These are phyloP conservation scores for Pichia manshurica DNA, from an alignment of 805 yeast species.

Conservation along the genomic window DNA sequence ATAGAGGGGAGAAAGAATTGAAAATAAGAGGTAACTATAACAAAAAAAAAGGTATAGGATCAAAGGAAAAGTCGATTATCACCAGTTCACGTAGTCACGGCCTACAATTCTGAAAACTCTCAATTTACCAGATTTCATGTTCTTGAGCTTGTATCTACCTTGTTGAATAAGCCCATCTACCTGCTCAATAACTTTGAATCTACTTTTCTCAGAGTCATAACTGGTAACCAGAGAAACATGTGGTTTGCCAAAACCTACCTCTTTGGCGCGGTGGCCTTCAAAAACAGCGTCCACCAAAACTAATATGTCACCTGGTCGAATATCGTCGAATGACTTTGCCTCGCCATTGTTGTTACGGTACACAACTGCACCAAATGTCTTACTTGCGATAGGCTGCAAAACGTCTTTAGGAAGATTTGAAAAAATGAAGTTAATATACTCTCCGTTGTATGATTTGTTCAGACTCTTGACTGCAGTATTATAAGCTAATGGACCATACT, in stretches of 20 bases:
- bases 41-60: not conserved
- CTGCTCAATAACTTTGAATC: constrained; percentile 61
- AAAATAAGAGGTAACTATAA: not conserved
- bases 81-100: constrained; percentile 72
- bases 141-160: constrained; percentile 61
- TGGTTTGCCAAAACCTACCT: constrained; percentile 51
- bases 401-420: constrained; percentile 32
- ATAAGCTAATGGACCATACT: constrained; percentile 48
- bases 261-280: constrained; percentile 50
- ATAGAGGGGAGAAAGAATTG: not conserved
- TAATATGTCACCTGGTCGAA: constrained; percentile 79
- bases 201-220: constrained; percentile 67
- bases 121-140: constrained; percentile 72
- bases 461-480: constrained; percentile 35
- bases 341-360: constrained; percentile 51
- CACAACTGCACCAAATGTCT: constrained; percentile 68
- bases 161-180: constrained; percentile 46
- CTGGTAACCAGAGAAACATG: constrained; percentile 60
- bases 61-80: not conserved
- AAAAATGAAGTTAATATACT: constrained; percentile 34
- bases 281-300: constrained; percentile 73
- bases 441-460: constrained; percentile 24
- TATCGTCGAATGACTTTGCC: constrained; percentile 50
- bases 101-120: constrained; percentile 77
- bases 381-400: constrained; percentile 47